Conservation (phyloP, 768 basidiomycete genomes). For the Termitomyces sp. region DNA sequence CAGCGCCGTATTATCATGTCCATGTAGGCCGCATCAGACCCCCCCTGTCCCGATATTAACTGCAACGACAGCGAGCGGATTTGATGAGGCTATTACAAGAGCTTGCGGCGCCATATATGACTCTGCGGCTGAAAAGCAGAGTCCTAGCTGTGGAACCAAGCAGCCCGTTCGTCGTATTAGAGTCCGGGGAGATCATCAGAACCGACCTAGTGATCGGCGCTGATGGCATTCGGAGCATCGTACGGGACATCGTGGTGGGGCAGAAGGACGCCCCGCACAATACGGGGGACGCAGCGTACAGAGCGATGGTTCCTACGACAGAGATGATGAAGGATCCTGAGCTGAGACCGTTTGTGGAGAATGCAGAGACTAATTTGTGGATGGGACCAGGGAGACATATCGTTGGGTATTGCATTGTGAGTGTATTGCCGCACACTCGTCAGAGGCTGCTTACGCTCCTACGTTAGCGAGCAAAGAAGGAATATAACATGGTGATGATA, state of each 20-base stretch:
- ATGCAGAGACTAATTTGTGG: slow-evolving; percentile 51
- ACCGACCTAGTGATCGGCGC: slow-evolving; percentile 44
- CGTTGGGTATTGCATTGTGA: slow-evolving; percentile 31
- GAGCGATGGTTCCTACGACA: slow-evolving; percentile 43
- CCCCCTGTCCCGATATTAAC: not conserved
- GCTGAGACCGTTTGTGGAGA: slow-evolving; percentile 43
- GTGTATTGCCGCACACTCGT: not conserved
- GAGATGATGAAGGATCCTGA: slow-evolving; percentile 45
- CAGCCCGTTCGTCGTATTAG: slow-evolving; percentile 25
- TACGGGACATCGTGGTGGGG: slow-evolving; percentile 45
- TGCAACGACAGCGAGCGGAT: slow-evolving; percentile 35
- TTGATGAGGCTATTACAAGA: slow-evolving; percentile 29
- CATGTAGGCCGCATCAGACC: slow-evolving; percentile 20
- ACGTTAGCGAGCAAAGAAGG: slow-evolving; percentile 27
- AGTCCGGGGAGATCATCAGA: slow-evolving; percentile 34
- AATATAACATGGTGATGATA: slow-evolving; percentile 40
- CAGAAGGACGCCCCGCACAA: slow-evolving; percentile 37
- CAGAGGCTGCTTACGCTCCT: not conserved
- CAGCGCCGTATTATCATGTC: slow-evolving; percentile 28
- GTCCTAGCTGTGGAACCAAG: slow-evolving; percentile 3
- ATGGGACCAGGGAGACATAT: slow-evolving; percentile 43
- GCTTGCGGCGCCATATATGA: slow-evolving; percentile 29
- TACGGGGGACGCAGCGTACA: slow-evolving; percentile 62
- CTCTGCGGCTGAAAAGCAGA: slow-evolving; percentile 26
- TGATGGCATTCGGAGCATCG: slow-evolving; percentile 43